phyloP scores from a whole-genome alignment of 129 eudicot species.

The Chrysanthemum seticuspe region DNA sequence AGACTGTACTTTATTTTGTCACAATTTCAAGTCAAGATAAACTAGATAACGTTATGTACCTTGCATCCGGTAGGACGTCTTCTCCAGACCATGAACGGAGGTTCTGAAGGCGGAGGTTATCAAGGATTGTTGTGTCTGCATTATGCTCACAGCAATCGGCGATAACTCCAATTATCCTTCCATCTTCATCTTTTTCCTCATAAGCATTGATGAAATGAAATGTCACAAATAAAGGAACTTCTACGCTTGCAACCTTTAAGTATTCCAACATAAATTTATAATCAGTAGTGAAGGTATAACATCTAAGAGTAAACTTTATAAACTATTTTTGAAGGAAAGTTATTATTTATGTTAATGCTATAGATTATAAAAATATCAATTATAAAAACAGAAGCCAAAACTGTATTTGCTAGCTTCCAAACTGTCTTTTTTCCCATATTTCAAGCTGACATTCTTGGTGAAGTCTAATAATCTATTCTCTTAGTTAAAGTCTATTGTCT shows the following conservation, averaged over 20 bases:
- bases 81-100: constrained; percentile 68
- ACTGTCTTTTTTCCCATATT: too few species aligned
- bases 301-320: background rate
- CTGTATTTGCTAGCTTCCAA: too few species aligned
- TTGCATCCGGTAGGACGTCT: constrained; percentile 86
- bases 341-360: background rate
- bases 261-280: background rate
- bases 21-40: background rate
- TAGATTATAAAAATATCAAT: too few species aligned
- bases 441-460: too few species aligned
- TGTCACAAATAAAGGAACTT: constrained; percentile 82
- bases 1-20: background rate
- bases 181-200: constrained; percentile 92
- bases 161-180: constrained; percentile 64
- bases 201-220: constrained; percentile 97
- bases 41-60: constrained; percentile 33
- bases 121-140: constrained; percentile 85
- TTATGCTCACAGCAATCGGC: constrained; percentile 96
- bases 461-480: too few species aligned
- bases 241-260: constrained; percentile 88
- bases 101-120: constrained; percentile 73
- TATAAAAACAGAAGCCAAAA: too few species aligned
- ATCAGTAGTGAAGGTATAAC: background rate
- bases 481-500: too few species aligned
- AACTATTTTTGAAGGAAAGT: background rate